A percentile compares a stretch with the other conserved stretches of the same genome.
phyloP scores from a whole-genome alignment of 169 alveolate species.

The Plasmodium relictum region DNA sequence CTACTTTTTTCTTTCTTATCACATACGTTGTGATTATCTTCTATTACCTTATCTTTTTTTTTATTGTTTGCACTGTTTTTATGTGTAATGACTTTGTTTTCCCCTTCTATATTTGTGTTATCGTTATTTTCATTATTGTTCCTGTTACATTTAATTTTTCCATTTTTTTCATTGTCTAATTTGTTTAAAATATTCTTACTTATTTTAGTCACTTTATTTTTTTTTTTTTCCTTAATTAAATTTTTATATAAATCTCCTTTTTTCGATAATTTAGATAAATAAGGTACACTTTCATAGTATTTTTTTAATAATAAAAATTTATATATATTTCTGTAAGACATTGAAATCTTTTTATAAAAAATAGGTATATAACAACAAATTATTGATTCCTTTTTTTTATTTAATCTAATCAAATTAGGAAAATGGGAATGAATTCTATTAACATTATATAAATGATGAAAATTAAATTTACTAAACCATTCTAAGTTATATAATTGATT shows the following conservation, averaged over 20 bases:
- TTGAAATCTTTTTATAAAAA: constrained; percentile 44
- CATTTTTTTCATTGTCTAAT: neutral
- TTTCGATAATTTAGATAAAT: constrained; percentile 21
- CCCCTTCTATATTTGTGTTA: no score
- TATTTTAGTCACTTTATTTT: neutral
- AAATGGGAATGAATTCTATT: constrained; percentile 30
- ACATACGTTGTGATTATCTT: no score
- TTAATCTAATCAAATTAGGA: constrained; percentile 26
- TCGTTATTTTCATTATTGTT: no score
- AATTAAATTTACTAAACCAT: constrained; percentile 74
- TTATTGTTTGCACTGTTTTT: no score
- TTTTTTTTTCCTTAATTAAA: neutral
- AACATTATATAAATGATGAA: constrained; percentile 55
- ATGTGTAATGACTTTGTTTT: no score
- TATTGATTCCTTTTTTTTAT: neutral
- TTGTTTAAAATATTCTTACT: neutral
- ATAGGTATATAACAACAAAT: constrained; percentile 71
- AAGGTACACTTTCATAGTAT: constrained; percentile 36
- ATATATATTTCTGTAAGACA: constrained; percentile 58
- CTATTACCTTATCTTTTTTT: no score
- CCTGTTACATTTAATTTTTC: neutral
- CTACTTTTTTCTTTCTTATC: no score
- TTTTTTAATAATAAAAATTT: constrained; percentile 41
- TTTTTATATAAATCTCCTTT: constrained; percentile 8
- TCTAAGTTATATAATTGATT: constrained; percentile 57